These are phyloP conservation scores for Stentor roeselii DNA, from an alignment of 73 alveolate species.

Conservation along the genomic window DNA sequence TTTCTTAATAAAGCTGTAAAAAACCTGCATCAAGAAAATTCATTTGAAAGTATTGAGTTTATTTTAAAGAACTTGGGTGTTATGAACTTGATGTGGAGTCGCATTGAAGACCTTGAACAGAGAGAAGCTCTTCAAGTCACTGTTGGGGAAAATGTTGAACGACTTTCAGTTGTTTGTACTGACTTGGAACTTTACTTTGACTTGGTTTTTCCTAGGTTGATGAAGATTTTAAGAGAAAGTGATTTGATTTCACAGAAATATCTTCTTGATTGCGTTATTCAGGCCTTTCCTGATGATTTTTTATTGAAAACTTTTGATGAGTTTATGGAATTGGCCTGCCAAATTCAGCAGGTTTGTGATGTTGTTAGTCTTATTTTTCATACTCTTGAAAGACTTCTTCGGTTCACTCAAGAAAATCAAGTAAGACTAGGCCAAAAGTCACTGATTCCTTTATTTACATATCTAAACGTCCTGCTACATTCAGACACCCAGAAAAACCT, in stretches of 20 bases:
- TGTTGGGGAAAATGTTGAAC: neutral
- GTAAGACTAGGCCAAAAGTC: neutral
- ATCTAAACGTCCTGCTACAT: neutral
- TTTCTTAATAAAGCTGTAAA: slow-evolving; percentile 71
- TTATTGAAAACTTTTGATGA: neutral
- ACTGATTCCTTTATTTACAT: no score
- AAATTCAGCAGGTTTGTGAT: neutral
- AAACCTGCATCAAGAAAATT: neutral
- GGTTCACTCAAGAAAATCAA: neutral
- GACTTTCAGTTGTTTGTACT: neutral
- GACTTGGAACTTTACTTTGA: neutral
- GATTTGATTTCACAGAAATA: neutral
- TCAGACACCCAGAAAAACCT: neutral
- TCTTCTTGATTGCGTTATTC: neutral
- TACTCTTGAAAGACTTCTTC: neutral
- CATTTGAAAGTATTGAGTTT: neutral
- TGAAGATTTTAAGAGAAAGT: neutral
- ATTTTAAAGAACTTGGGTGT: no score
- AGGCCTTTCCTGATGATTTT: neutral
- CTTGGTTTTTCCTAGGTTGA: neutral
- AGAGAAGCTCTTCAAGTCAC: neutral
- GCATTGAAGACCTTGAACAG: neutral
- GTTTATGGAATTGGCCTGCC: neutral
- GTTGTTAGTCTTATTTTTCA: neutral
- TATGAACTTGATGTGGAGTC: neutral